Evolutionary conservation across 441 rosid genomes (phyloP).

Genomic region (Gossypium aridum): DNA sequence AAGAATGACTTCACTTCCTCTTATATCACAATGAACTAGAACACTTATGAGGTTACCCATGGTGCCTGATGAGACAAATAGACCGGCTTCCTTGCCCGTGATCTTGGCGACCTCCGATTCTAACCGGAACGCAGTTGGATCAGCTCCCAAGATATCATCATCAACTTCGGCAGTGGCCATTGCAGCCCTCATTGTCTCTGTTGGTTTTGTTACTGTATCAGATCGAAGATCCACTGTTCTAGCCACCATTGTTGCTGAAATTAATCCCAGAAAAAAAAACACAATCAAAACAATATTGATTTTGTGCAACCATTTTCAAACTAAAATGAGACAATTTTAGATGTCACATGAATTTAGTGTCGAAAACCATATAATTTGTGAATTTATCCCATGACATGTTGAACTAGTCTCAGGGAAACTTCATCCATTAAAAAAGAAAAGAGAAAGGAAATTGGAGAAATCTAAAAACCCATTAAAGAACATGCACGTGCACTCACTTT

Average conservation of each 20-base stretch:
- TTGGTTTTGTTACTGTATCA: slow-evolving; percentile 87
- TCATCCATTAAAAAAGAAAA: neutral
- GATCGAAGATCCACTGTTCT: slow-evolving; percentile 84
- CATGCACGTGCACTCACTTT: neutral
- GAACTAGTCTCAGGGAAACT: slow-evolving; percentile 2
- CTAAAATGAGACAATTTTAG: neutral
- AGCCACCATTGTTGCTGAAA: slow-evolving; percentile 47
- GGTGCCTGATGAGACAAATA: slow-evolving; percentile 90
- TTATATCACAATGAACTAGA: slow-evolving; percentile 74
- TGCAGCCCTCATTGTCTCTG: slow-evolving; percentile 80
- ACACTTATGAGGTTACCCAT: slow-evolving; percentile 95
- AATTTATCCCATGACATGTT: neutral
- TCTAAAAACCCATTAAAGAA: no score
- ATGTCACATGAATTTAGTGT: neutral
- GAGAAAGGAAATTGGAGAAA: neutral
- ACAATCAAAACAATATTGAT: neutral
- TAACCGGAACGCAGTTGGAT: slow-evolving; percentile 60
- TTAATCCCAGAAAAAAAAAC: neutral
- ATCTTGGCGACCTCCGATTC: slow-evolving; percentile 72
- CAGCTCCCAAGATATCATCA: slow-evolving; percentile 71
- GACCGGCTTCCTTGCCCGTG: slow-evolving; percentile 74
- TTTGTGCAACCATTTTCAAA: neutral
- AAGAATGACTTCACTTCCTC: slow-evolving; percentile 93
- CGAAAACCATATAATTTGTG: neutral
- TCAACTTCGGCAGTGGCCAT: slow-evolving; percentile 91